Conservation (phyloP, 345 rosid species). For the Corymbia maculata region DNA sequence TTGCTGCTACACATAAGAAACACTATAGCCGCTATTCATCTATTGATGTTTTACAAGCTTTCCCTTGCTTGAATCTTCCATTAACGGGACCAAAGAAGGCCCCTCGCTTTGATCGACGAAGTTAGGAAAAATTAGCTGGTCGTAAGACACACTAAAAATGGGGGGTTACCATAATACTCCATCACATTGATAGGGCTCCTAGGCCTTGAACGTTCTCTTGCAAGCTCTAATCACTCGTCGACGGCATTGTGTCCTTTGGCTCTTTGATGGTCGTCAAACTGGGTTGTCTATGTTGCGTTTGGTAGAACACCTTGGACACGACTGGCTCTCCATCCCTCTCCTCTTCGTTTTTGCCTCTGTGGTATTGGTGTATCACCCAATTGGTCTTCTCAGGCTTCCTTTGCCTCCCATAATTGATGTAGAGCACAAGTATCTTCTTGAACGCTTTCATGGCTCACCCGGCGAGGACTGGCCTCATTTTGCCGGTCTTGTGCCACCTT, state of each 20-base stretch:
- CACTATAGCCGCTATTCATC: neutral
- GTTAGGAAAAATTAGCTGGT: neutral
- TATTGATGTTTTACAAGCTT: neutral
- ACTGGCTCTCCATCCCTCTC: constrained; percentile 89
- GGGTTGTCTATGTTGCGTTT: constrained; percentile 83
- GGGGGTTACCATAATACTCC: neutral
- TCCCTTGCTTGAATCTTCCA: neutral
- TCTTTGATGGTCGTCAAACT: constrained; percentile 2
- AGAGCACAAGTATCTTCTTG: constrained; percentile 83
- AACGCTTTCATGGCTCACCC: constrained; percentile 46
- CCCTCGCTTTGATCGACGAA: neutral
- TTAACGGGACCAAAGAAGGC: neutral
- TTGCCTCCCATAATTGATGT: constrained; percentile 83
- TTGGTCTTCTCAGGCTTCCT: constrained; percentile 82
- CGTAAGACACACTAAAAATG: neutral
- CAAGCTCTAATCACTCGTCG: neutral
- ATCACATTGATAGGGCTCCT: neutral
- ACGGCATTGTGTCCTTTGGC: neutral
- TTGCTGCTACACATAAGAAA: neutral
- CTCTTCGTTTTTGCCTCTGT: constrained; percentile 65
- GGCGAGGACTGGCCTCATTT: constrained; percentile 54
- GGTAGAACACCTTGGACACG: constrained; percentile 78
- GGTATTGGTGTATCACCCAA: constrained; percentile 99
- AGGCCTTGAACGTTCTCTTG: neutral
- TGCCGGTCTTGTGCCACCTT: constrained; percentile 97